A percentile compares a stretch with the other conserved stretches of the same genome.
Conservation (phyloP, 768 basidiomycete genomes). For the Russula compacta region DNA sequence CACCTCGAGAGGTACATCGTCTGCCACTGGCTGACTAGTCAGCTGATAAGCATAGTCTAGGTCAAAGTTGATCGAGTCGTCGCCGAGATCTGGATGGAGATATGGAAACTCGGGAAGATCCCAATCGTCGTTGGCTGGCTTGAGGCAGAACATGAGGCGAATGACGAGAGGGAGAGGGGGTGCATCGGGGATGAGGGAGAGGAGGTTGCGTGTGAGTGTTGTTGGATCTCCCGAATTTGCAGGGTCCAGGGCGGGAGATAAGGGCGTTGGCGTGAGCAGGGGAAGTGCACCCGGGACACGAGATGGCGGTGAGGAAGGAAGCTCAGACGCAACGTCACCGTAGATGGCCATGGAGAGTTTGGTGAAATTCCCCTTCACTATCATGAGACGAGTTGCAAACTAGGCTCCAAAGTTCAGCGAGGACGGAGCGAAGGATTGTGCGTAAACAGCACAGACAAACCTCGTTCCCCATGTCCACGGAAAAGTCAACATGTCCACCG, state of each 20-base stretch:
- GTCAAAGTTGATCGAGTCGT: slow-evolving; percentile 43
- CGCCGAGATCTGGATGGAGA: slow-evolving; percentile 52
- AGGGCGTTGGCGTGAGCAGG: slow-evolving; percentile 28
- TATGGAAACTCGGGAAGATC: slow-evolving; percentile 65
- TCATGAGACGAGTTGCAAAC: slow-evolving; percentile 72
- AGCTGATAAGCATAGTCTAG: slow-evolving; percentile 47
- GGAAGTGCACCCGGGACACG: slow-evolving; percentile 38
- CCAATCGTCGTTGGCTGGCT: slow-evolving; percentile 74
- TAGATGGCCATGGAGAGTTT: slow-evolving; percentile 55
- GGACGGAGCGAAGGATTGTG: too few species aligned
- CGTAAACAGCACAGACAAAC: slow-evolving; percentile 33
- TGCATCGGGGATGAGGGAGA: slow-evolving; percentile 50
- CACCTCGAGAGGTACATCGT: slow-evolving; percentile 41
- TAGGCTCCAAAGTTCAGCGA: slow-evolving; percentile 23
- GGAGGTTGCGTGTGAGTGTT: slow-evolving; percentile 48
- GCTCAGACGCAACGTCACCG: slow-evolving; percentile 45
- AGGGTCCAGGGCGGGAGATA: slow-evolving; percentile 50
- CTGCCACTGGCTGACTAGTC: slow-evolving; percentile 49
- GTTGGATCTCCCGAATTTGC: slow-evolving; percentile 53
- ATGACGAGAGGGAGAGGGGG: slow-evolving; percentile 58
- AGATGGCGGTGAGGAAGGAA: slow-evolving; percentile 26
- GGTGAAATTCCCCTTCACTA: slow-evolving; percentile 67
- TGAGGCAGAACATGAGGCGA: slow-evolving; percentile 70
- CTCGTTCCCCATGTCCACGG: slow-evolving; percentile 61
- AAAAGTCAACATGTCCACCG: slow-evolving; percentile 57